Evolutionary conservation across 2,329 filamentous ascomycete genomes (phyloP), one percentile per base, ranked within the genome.

Genomic region (Xylariaceae sp.): DNA sequence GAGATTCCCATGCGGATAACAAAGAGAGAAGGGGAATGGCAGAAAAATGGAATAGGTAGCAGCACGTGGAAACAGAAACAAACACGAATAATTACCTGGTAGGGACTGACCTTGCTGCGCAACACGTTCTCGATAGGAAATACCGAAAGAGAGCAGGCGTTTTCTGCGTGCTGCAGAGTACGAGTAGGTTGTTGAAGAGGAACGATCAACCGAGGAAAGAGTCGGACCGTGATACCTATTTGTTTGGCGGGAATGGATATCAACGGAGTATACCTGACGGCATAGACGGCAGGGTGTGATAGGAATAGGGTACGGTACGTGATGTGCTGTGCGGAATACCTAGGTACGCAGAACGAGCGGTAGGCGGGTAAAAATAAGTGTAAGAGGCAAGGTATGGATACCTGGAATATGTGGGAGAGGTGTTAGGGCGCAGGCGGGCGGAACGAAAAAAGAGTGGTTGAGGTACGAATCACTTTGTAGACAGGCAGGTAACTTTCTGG

Each of bases 191-290:
- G 23, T 30, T 30, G 23, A 30, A 42, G 11, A 42, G 5, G 37
- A 13, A 9, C 8, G 11, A 10, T 42, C 37, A 42, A 13, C 37
- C 37, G 37, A 42, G 37, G 37, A 42, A 42, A 10, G 8, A 8
- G 11, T 42, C 37, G 37, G 37, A 42, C 37, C 37, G 37, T 42
- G 37, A 9, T 42, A 30, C 23, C 23, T 42, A 13, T 42, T 9
- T 42, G 37, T 13, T 42, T 8, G 37, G 37, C 8, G 37, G 37
- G 37, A 42, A 42, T 13, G 8, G 11, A 42, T 42, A 42, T 9
- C 11, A 9, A 42, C 37, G 37, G 37, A 42, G 35, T 48, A 55
- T 53, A 57, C 55, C 59, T 64, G 47, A 58, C 62, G 60, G 62
- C 23, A 30, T 30, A 64, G 56, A 52, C 23, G 23, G 15, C 37